These are phyloP conservation scores for Periconia digitata DNA, from an alignment of 2,329 filamentous ascomycete genomes.

Conservation along the genomic window DNA sequence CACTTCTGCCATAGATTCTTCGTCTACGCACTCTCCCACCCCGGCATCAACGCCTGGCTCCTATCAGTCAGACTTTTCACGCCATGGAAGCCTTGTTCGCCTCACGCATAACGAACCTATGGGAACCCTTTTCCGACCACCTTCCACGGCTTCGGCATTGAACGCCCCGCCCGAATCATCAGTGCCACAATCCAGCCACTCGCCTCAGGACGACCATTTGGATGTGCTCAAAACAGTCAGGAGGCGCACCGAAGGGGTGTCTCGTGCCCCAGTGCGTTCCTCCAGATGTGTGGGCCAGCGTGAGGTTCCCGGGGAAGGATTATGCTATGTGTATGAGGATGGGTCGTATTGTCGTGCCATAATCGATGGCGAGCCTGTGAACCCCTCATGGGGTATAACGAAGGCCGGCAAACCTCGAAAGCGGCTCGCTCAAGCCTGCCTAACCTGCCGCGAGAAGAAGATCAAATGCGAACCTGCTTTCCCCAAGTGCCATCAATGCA, in stretches of 20 bases:
- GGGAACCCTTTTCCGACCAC: constrained; percentile 22
- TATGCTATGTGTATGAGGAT: constrained; percentile 86
- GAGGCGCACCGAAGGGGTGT: constrained; percentile 36
- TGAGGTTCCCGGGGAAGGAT: constrained; percentile 74
- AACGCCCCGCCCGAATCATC: constrained; percentile 24
- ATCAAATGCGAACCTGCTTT: constrained; percentile 93
- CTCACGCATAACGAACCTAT: constrained; percentile 22
- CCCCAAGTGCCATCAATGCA: constrained; percentile 85
- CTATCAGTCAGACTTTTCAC: constrained; percentile 24
- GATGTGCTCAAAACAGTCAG: constrained; percentile 32
- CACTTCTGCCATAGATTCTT: constrained; percentile 19
- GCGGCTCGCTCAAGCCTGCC: constrained; percentile 85
- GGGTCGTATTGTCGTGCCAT: constrained; percentile 78
- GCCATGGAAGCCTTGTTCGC: constrained; percentile 25
- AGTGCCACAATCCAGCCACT: constrained; percentile 15
- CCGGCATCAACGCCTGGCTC: constrained; percentile 22
- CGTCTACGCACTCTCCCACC: constrained; percentile 26
- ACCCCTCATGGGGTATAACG: constrained; percentile 90
- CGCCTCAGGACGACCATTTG: constrained; percentile 31
- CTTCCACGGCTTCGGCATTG: constrained; percentile 24
- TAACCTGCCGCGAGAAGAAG: constrained; percentile 94
- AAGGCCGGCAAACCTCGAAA: constrained; percentile 94
- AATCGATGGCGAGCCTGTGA: constrained; percentile 84
- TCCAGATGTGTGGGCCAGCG: constrained; percentile 42
- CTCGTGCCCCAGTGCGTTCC: constrained; percentile 34